phyloP scores from a whole-genome alignment of 1,139 yeast genomes.

The Suhomyces panamericanus region DNA sequence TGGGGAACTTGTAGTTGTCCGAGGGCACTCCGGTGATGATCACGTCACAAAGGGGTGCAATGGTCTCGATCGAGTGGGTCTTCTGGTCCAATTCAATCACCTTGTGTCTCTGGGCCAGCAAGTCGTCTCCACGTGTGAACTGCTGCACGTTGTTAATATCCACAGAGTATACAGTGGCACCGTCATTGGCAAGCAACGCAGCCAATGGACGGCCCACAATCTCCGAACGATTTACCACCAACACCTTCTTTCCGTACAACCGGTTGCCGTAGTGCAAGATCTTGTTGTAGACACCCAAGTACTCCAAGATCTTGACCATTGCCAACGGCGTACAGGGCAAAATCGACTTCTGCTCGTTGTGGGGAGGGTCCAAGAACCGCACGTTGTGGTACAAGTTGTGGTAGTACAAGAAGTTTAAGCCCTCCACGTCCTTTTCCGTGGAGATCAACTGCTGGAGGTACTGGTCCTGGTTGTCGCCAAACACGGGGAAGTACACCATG shows the following conservation, averaged over 20 bases:
- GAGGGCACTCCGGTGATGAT: constrained; percentile 95
- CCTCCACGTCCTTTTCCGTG: constrained; percentile 92
- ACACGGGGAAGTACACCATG: constrained; percentile 98
- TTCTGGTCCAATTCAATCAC: constrained; percentile 65
- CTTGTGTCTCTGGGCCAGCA: constrained; percentile 78
- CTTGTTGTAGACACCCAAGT: constrained; percentile 80
- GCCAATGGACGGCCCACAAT: constrained; percentile 97
- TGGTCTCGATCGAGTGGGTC: constrained; percentile 51
- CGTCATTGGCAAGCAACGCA: constrained; percentile 93
- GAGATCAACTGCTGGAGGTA: constrained; percentile 89
- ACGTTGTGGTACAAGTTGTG: constrained; percentile 93
- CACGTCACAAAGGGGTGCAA: constrained; percentile 80
- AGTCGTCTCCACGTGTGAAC: constrained; percentile 92
- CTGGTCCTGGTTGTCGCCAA: constrained; percentile 92
- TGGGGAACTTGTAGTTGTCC: constrained; percentile 78
- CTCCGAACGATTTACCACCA: constrained; percentile 90
- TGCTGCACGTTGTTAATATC: constrained; percentile 86
- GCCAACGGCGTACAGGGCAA: constrained; percentile 97
- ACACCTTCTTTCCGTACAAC: constrained; percentile 85
- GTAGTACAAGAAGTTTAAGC: constrained; percentile 84
- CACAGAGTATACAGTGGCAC: constrained; percentile 92
- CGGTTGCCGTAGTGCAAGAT: constrained; percentile 86
- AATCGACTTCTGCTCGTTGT: constrained; percentile 74
- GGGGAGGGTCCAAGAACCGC: constrained; percentile 71
- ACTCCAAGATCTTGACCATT: constrained; percentile 87